Evolutionary conservation across 768 basidiomycete species (phyloP), one percentile per base, ranked within the genome.

Genomic region (Multifurca ochricompacta): DNA sequence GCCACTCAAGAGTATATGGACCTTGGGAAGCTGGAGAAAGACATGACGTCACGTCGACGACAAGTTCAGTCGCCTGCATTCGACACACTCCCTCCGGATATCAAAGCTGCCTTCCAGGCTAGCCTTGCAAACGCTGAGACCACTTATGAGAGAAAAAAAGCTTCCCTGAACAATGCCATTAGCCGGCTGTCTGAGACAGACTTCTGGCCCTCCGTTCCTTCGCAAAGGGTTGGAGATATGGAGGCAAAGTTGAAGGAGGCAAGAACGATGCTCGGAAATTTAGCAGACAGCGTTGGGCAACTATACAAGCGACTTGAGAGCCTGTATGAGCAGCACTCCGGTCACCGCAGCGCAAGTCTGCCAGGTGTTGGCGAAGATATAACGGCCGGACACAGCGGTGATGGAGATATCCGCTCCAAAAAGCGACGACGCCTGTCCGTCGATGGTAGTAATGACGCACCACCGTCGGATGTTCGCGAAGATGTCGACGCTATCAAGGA

Each of bases 181-280:
- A 63, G 60, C 30, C 66, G 61, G 19, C 67, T 76, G 13, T 48
- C 70, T 5, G 68, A 67, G 23, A 62, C 65, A 42, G 65, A 66
- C 16, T 75, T 73, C 54, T 76, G 75, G 74, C 75, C 74, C 5
- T 43, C 68, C 30, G n/a, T 71, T 3, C 64, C 62, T 19, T 46
- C 53, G 6, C 57, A 66, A n/a, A 63, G 65, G 16, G 44, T 65
- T 14, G 56, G 62, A n/a, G 52, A 48, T 10, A 18, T 63, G 31
- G 61, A 65, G 16, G 16, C 31, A 21, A 66, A 67, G 48, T 53
- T 58, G 44, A 27, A 31, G n/a, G 58, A 65, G 13, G 55, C 64
- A 23, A 68, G 66, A 51, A 67, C 68, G 35, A 60, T 67, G 27
- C 62, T 68, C 27, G 57, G 56, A 36, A 67, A 66, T n/a, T 64